Evolutionary conservation across 768 basidiomycete species (phyloP), one percentile per base, ranked within the genome.

Genomic region (Leccinum pellstonianum): DNA sequence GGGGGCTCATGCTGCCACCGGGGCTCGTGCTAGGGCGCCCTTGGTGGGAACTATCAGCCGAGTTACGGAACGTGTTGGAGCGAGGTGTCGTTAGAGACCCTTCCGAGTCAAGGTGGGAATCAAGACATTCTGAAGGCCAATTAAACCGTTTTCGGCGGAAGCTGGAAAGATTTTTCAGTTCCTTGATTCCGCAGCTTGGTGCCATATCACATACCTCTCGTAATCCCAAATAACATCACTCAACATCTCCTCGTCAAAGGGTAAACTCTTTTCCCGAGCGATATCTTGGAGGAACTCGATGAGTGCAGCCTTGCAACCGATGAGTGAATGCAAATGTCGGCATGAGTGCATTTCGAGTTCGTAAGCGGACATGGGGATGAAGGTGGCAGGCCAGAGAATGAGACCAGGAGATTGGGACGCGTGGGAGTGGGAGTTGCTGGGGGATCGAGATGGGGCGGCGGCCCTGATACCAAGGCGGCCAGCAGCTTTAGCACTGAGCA

Each of bases 281-380:
- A 74, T 53, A 27, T 79, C 77, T 19, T 69, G 54, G 14, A 87
- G 66, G 66, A 76, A 85, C 49, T 83, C 82, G 6, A 63, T 68
- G 10, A 91, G 74, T 4, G 88, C 86, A 37, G 77, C 76, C 66
- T 83, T 83, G 67, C 84, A 87, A 31, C 83, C 83, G 25, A 91
- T 75, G 3, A 91, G 69, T 6, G 79, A 79, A 67, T 91, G 86
- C 52, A 90, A 73, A 66, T 86, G 79, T 73, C 85, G 87, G 74
- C 84, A 86, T n/a, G 84, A 79, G 65, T 90, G 86, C 84, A 88
- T 85, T 75, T 91, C 89, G 35, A 91, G 76, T 67, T 88, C 88
- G 3, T 70, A 67, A 23, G 87, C 79, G 1, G 77, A 57, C 64
- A 87, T 74, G 1, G 86, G 81, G 50, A 90, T 76, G 69, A 86